A percentile compares a stretch with the other conserved stretches of the same genome.
Evolutionary conservation across 2,329 filamentous ascomycete genomes (phyloP).

Genomic region (Aspergillus vadensis): DNA sequence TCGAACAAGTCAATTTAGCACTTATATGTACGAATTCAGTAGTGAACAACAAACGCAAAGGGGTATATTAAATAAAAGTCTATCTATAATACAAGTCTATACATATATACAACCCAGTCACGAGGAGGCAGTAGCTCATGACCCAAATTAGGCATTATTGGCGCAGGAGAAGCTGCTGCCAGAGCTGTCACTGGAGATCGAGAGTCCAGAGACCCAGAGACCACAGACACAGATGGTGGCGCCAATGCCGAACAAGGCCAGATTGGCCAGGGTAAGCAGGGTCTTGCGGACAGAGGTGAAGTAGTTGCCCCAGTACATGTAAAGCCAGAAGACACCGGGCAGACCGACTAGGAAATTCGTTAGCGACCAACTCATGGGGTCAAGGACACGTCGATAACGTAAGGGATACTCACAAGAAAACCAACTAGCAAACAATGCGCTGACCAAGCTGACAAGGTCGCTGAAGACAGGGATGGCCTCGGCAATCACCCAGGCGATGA

Average conservation of each 20-base stretch:
- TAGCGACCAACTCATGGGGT: no score
- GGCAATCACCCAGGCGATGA: constrained; percentile 66
- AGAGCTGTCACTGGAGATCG: constrained; percentile 15
- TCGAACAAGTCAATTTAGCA: constrained; percentile 26
- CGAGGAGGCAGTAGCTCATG: not conserved
- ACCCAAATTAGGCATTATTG: constrained; percentile 13
- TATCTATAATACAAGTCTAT: constrained; percentile 8
- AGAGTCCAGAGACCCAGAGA: constrained; percentile 18
- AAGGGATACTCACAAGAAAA: constrained; percentile 4
- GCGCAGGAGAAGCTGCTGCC: constrained; percentile 20
- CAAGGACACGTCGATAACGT: no score
- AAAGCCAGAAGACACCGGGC: constrained; percentile 19
- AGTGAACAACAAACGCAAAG: not conserved
- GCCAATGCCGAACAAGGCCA: constrained; percentile 11
- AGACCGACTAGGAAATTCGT: constrained; percentile 6
- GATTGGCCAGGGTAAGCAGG: constrained; percentile 12
- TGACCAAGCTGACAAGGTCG: constrained; percentile 63
- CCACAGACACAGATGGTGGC: constrained; percentile 18
- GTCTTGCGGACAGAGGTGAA: constrained; percentile 14
- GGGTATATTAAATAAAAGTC: constrained; percentile 7
- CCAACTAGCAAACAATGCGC: constrained; percentile 17
- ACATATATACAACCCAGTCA: constrained; percentile 2
- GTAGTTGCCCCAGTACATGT: constrained; percentile 16
- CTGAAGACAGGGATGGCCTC: constrained; percentile 70
- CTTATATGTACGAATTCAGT: constrained; percentile 14